These are phyloP conservation scores for Cryptosporidium parvum DNA, from an alignment of 169 alveolate genomes.

Conservation along the genomic window DNA sequence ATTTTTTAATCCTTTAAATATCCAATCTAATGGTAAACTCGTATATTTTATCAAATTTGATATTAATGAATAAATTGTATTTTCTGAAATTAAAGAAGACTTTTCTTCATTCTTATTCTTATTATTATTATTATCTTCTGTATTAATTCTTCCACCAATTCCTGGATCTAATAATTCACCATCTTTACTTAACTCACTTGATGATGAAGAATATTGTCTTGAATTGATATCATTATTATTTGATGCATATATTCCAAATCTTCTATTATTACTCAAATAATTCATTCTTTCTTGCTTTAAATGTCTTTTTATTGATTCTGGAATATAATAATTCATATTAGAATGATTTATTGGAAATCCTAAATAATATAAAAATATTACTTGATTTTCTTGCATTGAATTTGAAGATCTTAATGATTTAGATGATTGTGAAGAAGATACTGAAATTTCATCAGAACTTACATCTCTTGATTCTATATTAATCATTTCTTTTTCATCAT, in stretches of 20 bases:
- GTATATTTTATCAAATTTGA: conserved; percentile 14
- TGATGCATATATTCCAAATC: conserved; percentile 46
- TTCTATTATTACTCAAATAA: conserved; percentile 25
- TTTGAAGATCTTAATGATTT: conserved; percentile 18
- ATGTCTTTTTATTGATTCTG: conserved; percentile 42
- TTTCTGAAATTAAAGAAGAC: background rate
- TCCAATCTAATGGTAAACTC: conserved; percentile 48
- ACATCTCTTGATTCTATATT: conserved; percentile 8
- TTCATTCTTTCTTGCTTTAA: conserved; percentile 14
- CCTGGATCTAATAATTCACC: background rate
- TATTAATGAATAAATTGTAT: conserved; percentile 32
- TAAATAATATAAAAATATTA: conserved; percentile 6
- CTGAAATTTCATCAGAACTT: conserved; percentile 8
- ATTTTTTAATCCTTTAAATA: conserved; percentile 30
- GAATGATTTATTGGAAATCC: conserved; percentile 57
- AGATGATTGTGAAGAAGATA: background rate
- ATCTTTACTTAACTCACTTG: background rate
- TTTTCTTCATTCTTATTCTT: background rate
- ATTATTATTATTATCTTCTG: background rate
- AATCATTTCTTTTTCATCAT: background rate
- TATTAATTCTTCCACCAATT: background rate
- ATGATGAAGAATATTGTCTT: background rate
- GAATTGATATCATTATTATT: background rate
- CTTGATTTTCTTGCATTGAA: conserved; percentile 44
- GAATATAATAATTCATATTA: conserved; percentile 29